These are phyloP conservation scores for Backusella liffmaniae DNA, from an alignment of 192 early-diverging fungal genomes.

Conservation along the genomic window DNA sequence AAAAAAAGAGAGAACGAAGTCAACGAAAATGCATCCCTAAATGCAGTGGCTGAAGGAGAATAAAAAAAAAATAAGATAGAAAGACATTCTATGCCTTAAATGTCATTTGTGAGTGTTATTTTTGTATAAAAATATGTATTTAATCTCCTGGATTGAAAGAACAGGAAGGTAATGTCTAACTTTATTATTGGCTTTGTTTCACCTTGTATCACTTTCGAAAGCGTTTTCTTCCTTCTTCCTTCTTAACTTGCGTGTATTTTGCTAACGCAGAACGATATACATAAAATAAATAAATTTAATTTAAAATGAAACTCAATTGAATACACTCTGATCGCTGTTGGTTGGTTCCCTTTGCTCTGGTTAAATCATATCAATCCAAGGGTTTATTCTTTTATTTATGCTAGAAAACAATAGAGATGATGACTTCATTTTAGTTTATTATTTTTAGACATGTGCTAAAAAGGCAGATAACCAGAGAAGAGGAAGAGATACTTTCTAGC, in stretches of 20 bases:
- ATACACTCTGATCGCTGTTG: not conserved
- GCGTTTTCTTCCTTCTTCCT: not conserved
- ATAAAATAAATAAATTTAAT: not conserved
- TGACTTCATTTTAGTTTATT: not conserved
- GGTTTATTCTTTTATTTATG: not conserved
- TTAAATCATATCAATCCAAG: not conserved
- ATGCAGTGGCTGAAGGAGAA: slow-evolving; percentile 10
- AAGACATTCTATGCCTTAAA: not conserved
- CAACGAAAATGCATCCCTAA: not conserved
- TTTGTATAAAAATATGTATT: not conserved
- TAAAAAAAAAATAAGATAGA: not conserved
- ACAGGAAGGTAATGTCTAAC: not conserved
- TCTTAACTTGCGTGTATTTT: not conserved
- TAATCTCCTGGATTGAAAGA: slow-evolving; percentile 2
- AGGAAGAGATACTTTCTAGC: not conserved
- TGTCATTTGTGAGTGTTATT: slow-evolving; percentile 5
- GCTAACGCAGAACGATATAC: not conserved
- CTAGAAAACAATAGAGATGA: not conserved
- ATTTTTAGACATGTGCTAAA: not conserved
- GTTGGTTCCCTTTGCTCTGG: not conserved
- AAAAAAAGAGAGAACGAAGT: not conserved
- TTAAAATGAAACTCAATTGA: slow-evolving; percentile 1
- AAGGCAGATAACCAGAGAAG: not conserved
- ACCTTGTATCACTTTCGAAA: not conserved
- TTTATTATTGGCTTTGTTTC: slow-evolving; percentile 1